Evolutionary conservation across 345 rosid species (phyloP), one percentile per base, ranked within the genome.

Genomic region (Eutrema heterophyllum): DNA sequence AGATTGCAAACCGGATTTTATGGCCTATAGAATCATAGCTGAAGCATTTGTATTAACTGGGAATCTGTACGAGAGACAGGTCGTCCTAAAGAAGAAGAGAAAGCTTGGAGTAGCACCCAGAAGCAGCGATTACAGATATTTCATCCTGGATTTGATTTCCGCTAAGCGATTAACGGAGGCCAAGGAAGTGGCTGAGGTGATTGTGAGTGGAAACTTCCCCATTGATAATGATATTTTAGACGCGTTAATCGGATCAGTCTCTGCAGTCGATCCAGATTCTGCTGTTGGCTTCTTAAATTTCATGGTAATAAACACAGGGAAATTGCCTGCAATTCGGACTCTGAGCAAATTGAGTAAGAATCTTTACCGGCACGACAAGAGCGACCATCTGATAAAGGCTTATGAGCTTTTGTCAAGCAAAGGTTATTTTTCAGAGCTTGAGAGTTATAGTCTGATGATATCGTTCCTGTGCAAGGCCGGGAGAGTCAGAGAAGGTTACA

Each of bases 71-170:
- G 93, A 86, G 78, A 85, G 84, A 71, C 83, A 87, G 49, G 71
- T 57, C 43, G 81, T 87, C n/a, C 65, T 91, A 70, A 91, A 89
- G 90, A 88, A 86, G 89, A 91, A 94, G 84, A 83, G 92, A 74
- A 94, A 94, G 80, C 82, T 94, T 9, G 96, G 98, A 36, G 98
- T 89, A 63, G 95, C 95, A 14, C 98, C 98, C 0, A 88, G 95
- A 85, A 78, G 81, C 58, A 81, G 67, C 2, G 96, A 94, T 32
- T 94, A 94, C 60, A 71, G 84, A 52, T 93, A 84, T 49, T 86
- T 87, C 41, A 83, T 91, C 57, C 65, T 89, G 45, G 83, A 74
- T 70, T 78, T 94, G 85, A 86, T 91, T 57, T 72, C 78, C 0
- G 85, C 83, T 78, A 88, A 87, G 76, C 74, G 79, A 68, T 76